These are phyloP conservation scores for Wickerhamomyces ciferrii DNA, from an alignment of 805 yeast species.

Conservation along the genomic window DNA sequence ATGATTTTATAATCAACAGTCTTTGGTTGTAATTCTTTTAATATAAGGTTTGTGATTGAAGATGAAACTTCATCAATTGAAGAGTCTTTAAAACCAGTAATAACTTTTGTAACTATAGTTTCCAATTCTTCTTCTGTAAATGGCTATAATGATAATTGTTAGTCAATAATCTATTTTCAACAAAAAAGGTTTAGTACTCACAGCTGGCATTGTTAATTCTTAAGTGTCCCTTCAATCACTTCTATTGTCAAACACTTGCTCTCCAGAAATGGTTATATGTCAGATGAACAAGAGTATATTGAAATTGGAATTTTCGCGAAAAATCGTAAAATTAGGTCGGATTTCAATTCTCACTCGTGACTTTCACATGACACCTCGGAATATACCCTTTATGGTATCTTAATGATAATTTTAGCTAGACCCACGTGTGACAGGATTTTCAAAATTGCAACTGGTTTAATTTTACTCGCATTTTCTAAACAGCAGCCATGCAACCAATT, in stretches of 20 bases:
- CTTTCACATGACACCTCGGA: background rate
- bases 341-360: too few species aligned
- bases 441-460: background rate
- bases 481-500: background rate
- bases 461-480: background rate
- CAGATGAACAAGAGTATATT: too few species aligned
- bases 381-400: background rate
- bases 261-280: too few species aligned
- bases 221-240: too few species aligned
- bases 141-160: background rate
- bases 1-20: constrained; percentile 56
- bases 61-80: constrained; percentile 10
- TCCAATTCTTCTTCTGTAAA: background rate
- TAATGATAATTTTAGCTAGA: background rate
- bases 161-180: too few species aligned
- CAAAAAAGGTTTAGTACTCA: background rate
- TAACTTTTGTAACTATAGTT: background rate
- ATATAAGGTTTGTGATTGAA: constrained; percentile 24
- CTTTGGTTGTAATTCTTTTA: constrained; percentile 31
- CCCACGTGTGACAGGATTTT: background rate
- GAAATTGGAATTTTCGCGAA: too few species aligned
- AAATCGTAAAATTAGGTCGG: background rate
- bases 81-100: constrained; percentile 1
- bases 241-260: too few species aligned
- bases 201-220: background rate